phyloP scores from a whole-genome alignment of 257 asterid species.

The Marsdenia floribunda region DNA sequence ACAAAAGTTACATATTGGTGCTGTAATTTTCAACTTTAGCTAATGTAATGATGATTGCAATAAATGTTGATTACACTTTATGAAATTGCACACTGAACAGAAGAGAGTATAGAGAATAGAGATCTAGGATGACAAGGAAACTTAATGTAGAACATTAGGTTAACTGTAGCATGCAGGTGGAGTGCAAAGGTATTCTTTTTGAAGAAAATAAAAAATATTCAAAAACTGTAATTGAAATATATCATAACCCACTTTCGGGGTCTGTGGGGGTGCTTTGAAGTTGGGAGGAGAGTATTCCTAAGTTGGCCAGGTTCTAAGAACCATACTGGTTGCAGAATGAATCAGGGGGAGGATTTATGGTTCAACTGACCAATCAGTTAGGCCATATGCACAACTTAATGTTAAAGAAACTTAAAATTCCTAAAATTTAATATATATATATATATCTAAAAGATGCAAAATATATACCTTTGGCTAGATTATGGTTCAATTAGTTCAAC shows the following conservation, averaged over 20 bases:
- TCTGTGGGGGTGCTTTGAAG: neutral
- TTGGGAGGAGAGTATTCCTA: too few species aligned
- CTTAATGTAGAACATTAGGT: neutral
- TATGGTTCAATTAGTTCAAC: too few species aligned
- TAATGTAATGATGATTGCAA: neutral
- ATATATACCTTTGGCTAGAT: too few species aligned
- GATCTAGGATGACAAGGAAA: neutral
- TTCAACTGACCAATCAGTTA: too few species aligned
- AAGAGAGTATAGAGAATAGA: neutral
- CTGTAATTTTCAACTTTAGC: neutral
- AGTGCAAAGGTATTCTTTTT: neutral
- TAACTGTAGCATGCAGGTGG: neutral
- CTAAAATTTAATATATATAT: too few species aligned
- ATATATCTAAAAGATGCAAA: too few species aligned
- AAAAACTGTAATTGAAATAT: neutral
- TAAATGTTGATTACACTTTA: neutral
- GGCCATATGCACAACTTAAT: too few species aligned
- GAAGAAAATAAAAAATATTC: neutral
- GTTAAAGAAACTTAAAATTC: too few species aligned
- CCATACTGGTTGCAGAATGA: too few species aligned
- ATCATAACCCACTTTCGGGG: neutral
- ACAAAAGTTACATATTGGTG: neutral
- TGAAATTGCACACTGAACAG: neutral
- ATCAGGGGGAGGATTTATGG: too few species aligned
- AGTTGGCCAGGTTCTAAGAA: too few species aligned